Evolutionary conservation across 129 eudicot genomes (phyloP).

Genomic region (Escallonia rubra): DNA sequence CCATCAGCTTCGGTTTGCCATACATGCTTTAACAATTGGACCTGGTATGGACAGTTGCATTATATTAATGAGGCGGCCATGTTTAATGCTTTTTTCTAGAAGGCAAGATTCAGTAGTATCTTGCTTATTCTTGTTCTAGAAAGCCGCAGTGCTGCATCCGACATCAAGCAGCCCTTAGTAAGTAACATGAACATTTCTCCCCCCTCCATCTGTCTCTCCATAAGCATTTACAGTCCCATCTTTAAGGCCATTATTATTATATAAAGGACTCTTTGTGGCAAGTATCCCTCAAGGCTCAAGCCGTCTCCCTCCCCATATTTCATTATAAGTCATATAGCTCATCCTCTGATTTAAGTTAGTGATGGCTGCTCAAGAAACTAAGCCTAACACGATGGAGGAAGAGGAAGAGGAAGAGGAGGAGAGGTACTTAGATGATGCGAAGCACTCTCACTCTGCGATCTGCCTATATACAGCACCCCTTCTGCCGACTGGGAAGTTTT

Average conservation of each 20-base stretch:
- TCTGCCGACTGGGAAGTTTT: not conserved
- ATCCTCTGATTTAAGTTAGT: not conserved
- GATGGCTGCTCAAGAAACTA: not conserved
- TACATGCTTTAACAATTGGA: too few relatives aligned
- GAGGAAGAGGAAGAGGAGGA: not conserved
- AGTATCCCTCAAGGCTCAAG: not conserved
- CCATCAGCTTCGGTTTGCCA: too few relatives aligned
- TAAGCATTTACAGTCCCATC: not conserved
- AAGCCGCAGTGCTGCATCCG: too few relatives aligned
- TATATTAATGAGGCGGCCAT: too few relatives aligned
- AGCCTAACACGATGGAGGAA: not conserved
- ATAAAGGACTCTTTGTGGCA: not conserved
- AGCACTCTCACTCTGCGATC: not conserved
- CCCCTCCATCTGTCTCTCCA: not conserved
- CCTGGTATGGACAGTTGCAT: too few relatives aligned
- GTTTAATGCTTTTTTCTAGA: too few relatives aligned
- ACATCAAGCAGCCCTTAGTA: not conserved
- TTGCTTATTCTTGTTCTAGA: too few relatives aligned
- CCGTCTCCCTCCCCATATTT: not conserved
- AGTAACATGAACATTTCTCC: not conserved
- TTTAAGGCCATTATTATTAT: not conserved
- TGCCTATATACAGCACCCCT: not conserved
- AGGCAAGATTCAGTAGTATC: too few relatives aligned
- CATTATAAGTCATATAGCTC: too few relatives aligned
- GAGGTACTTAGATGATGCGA: not conserved